Percentiles rank a stretch among this genome's conserved stretches.
phyloP scores from a whole-genome alignment of 768 basidiomycete species.

The Russula sp. region DNA sequence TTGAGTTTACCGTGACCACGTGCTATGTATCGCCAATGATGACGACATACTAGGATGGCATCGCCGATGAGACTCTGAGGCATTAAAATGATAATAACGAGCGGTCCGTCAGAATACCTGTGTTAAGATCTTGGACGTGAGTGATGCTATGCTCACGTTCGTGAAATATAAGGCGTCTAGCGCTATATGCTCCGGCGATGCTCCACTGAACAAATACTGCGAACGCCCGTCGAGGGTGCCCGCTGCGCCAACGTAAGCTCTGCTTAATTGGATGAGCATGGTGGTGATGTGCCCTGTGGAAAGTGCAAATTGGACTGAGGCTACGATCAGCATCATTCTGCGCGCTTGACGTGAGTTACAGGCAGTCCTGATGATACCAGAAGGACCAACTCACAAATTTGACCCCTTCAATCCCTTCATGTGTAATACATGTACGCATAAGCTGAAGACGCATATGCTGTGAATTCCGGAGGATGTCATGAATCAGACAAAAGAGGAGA shows the following conservation, averaged over 20 bases:
- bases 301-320: constrained; percentile 8
- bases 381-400: constrained; percentile 2
- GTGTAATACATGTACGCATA: not conserved
- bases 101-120: not conserved
- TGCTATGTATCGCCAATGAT: not conserved
- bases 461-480: not conserved
- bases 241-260: not conserved
- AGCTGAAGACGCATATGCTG: constrained; percentile 11
- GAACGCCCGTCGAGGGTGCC: not conserved
- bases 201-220: not conserved
- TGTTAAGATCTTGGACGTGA: not conserved
- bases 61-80: constrained; percentile 17
- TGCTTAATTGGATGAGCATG: constrained; percentile 5
- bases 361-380: not conserved
- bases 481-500: not conserved
- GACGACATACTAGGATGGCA: constrained; percentile 9
- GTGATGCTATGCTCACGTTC: constrained; percentile 1
- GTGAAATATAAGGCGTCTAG: constrained; percentile 12
- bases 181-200: constrained; percentile 7
- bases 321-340: constrained; percentile 11
- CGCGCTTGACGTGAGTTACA: not conserved
- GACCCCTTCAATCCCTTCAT: constrained; percentile 3
- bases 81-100: not conserved
- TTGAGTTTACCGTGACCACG: not conserved
- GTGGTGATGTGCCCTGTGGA: constrained; percentile 14